A percentile compares a stretch with the other conserved stretches of the same genome.
Evolutionary conservation across 2,329 filamentous ascomycete species (phyloP).

Genomic region (Calonectria pseudoturangicola): DNA sequence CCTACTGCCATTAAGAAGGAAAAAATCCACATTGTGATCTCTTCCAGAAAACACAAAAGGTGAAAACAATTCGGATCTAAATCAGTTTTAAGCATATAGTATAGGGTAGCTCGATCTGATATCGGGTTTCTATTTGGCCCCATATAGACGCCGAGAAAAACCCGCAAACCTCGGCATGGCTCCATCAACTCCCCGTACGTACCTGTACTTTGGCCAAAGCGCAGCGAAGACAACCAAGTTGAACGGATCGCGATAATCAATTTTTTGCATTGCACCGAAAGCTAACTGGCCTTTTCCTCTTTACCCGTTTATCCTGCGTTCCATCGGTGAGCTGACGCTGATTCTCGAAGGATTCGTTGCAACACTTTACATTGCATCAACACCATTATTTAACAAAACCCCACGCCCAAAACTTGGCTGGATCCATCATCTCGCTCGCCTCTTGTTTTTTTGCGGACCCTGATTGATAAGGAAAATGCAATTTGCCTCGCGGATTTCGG

Average conservation of each 20-base stretch:
- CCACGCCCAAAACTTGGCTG: slow-evolving; percentile 14
- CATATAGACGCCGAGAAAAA: slow-evolving; percentile 36
- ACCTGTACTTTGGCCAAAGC: not conserved
- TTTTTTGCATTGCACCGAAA: not conserved
- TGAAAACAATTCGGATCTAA: not conserved
- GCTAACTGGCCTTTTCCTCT: not conserved
- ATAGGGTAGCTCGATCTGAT: not conserved
- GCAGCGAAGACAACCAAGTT: not conserved
- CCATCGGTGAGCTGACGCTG: not conserved
- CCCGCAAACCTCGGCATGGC: slow-evolving; percentile 30
- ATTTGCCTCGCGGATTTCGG: slow-evolving; percentile 34
- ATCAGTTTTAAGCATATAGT: too few species aligned
- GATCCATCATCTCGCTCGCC: slow-evolving; percentile 4
- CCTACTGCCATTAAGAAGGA: too few species aligned
- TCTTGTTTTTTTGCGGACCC: not conserved
- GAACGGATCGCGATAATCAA: not conserved
- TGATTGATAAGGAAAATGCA: slow-evolving; percentile 39
- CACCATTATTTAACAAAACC: not conserved
- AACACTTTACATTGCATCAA: slow-evolving; percentile 16
- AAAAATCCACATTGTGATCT: too few species aligned
- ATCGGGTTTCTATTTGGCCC: not conserved
- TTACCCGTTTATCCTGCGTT: not conserved
- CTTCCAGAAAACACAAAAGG: not conserved
- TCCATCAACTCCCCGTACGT: not conserved
- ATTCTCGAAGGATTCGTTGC: slow-evolving; percentile 3